A percentile compares a stretch with the other conserved stretches of the same genome.
phyloP scores from a whole-genome alignment of 225 moss, liverwort and hornwort genomes.

The Asterella californica region DNA sequence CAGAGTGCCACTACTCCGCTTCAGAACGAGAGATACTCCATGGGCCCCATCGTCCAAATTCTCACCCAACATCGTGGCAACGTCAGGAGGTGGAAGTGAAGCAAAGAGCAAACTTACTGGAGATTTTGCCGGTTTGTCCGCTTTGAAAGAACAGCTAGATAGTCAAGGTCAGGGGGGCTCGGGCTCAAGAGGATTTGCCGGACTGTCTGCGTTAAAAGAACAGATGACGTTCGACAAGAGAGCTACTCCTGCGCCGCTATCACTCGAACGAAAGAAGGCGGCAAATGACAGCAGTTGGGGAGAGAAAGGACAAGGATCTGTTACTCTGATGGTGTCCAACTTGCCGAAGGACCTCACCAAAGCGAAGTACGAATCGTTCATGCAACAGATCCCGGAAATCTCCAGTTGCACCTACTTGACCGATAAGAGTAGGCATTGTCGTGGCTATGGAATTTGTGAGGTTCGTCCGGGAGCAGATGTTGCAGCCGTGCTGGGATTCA shows the following conservation, averaged over 20 bases:
- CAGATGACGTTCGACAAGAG: slow-evolving; percentile 22
- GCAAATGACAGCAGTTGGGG: background rate
- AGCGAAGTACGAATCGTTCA: slow-evolving; percentile 22
- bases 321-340: slow-evolving; percentile 26
- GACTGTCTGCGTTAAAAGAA: slow-evolving; percentile 29
- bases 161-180: background rate
- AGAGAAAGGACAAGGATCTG: background rate
- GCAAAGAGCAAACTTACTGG: background rate
- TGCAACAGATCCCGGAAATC: slow-evolving; percentile 33
- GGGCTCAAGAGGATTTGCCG: slow-evolving; percentile 21
- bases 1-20: background rate
- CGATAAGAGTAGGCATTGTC: slow-evolving; percentile 23
- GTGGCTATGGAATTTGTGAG: slow-evolving; percentile 36
- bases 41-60: background rate
- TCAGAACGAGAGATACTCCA: background rate
- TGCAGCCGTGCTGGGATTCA: slow-evolving; percentile 17
- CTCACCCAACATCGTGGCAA: background rate
- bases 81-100: background rate
- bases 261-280: background rate
- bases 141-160: slow-evolving; percentile 2
- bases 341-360: slow-evolving; percentile 26
- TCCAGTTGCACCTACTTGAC: slow-evolving; percentile 21
- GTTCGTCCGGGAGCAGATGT: slow-evolving; percentile 26
- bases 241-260: background rate
- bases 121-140: slow-evolving; percentile 13